These are phyloP conservation scores for Boletellus deceptivus DNA, from an alignment of 1,284 basidiomycete genomes.

Conservation along the genomic window DNA sequence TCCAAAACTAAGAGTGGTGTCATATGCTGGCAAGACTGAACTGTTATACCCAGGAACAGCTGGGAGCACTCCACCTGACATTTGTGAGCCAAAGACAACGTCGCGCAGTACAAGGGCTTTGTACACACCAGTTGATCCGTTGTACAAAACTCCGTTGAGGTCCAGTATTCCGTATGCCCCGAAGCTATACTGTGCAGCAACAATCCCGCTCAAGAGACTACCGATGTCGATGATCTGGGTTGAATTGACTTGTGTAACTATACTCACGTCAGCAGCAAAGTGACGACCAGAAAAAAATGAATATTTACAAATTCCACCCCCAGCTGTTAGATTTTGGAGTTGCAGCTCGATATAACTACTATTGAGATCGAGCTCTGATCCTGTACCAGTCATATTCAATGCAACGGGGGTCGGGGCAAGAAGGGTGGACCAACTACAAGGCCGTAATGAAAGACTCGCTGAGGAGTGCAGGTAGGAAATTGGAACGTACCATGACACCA, in stretches of 20 bases:
- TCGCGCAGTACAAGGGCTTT: neutral
- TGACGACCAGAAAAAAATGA: neutral
- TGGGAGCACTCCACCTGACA: conserved; percentile 6
- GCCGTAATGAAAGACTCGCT: neutral
- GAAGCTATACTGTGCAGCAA: neutral
- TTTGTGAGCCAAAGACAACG: neutral
- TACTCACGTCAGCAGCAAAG: neutral
- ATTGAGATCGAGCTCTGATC: conserved; percentile 3
- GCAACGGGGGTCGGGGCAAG: conserved; percentile 2
- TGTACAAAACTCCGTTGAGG: conserved; percentile 11
- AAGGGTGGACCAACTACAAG: conserved; percentile 10
- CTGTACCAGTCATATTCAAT: neutral
- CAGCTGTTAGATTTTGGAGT: neutral
- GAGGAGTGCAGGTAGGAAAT: too few relatives aligned
- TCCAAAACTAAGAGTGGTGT: neutral
- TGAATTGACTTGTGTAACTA: neutral
- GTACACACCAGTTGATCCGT: conserved; percentile 8
- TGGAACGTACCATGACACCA: conserved; percentile 7
- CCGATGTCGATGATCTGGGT: conserved; percentile 6
- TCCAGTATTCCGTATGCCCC: conserved; percentile 4
- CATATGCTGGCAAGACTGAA: neutral
- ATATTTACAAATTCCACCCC: neutral
- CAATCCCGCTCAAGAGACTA: conserved; percentile 8
- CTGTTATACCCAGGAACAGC: conserved; percentile 1
- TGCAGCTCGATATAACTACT: conserved; percentile 2